Conservation (phyloP, 169 alveolate genomes). For the Cryptosporidium ubiquitum region DNA sequence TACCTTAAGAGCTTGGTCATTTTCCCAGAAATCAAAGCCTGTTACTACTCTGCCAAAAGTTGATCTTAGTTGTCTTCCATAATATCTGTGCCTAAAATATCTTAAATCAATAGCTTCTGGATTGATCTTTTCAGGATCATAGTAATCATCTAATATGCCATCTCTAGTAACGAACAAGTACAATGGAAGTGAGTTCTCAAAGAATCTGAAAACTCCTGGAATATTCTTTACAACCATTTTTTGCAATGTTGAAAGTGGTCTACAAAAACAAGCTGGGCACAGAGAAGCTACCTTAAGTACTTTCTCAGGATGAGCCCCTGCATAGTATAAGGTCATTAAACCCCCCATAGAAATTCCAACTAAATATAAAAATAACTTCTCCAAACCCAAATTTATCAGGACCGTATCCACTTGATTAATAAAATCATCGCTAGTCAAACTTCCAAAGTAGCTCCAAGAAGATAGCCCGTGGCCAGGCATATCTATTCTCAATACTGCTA, state of each 20-base stretch:
- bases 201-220: not conserved
- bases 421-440: conserved; percentile 37
- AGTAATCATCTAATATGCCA: not conserved
- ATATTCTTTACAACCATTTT: not conserved
- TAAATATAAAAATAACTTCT: conserved; percentile 5
- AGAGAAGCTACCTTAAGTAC: conserved; percentile 61
- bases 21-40: conserved; percentile 63
- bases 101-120: conserved; percentile 9
- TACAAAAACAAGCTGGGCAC: conserved; percentile 67
- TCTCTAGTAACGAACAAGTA: conserved; percentile 18
- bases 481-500: conserved; percentile 65
- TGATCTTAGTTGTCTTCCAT: conserved; percentile 59
- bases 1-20: conserved; percentile 6
- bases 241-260: conserved; percentile 7
- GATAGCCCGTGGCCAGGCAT: conserved; percentile 74
- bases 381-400: conserved; percentile 3
- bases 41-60: conserved; percentile 49
- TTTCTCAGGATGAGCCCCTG: conserved; percentile 26
- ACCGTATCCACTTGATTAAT: conserved; percentile 48
- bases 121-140: conserved; percentile 27
- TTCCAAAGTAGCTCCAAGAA: conserved; percentile 61
- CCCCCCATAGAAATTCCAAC: conserved; percentile 71
- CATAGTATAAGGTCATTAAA: conserved; percentile 27
- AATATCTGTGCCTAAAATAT: conserved; percentile 41
- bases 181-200: conserved; percentile 18